Evolutionary conservation across 2,329 filamentous ascomycete genomes (phyloP).

Genomic region (Diaporthe sp.): DNA sequence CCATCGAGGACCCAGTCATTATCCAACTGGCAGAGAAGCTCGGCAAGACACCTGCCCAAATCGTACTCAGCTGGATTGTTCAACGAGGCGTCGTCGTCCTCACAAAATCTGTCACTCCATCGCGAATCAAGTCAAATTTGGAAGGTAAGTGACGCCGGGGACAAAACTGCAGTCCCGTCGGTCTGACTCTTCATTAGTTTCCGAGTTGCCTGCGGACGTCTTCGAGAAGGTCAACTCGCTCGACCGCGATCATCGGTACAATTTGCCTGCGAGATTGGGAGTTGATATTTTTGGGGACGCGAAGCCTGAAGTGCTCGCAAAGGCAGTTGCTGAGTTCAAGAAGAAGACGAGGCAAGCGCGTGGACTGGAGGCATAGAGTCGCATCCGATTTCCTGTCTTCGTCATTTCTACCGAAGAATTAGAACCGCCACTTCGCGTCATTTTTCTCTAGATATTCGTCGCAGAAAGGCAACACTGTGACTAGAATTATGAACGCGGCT

Average conservation of each 20-base stretch:
- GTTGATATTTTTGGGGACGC: constrained; percentile 42
- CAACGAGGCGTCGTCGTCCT: constrained; percentile 67
- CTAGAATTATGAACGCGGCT: background rate
- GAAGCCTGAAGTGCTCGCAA: constrained; percentile 37
- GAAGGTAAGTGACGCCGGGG: constrained; percentile 27
- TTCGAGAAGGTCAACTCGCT: constrained; percentile 34
- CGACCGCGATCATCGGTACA: constrained; percentile 40
- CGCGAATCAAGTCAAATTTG: constrained; percentile 63
- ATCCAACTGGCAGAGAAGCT: constrained; percentile 66
- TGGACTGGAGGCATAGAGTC: constrained; percentile 30
- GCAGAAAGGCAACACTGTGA: background rate
- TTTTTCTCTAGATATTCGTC: background rate
- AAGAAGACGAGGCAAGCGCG: constrained; percentile 38
- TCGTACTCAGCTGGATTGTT: constrained; percentile 68
- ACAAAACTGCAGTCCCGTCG: no score
- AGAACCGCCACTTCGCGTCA: background rate
- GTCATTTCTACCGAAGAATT: no score
- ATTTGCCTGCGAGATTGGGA: constrained; percentile 36
- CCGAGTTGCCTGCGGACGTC: constrained; percentile 36
- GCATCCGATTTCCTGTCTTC: background rate
- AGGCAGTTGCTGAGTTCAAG: constrained; percentile 40
- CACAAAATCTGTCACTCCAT: constrained; percentile 67
- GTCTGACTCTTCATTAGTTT: constrained; percentile 31
- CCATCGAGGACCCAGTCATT: constrained; percentile 64
- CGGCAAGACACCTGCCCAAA: constrained; percentile 64